Evolutionary conservation across 805 yeast species (phyloP), one percentile per base, ranked within the genome.

Genomic region (Metschnikowia lunata): DNA sequence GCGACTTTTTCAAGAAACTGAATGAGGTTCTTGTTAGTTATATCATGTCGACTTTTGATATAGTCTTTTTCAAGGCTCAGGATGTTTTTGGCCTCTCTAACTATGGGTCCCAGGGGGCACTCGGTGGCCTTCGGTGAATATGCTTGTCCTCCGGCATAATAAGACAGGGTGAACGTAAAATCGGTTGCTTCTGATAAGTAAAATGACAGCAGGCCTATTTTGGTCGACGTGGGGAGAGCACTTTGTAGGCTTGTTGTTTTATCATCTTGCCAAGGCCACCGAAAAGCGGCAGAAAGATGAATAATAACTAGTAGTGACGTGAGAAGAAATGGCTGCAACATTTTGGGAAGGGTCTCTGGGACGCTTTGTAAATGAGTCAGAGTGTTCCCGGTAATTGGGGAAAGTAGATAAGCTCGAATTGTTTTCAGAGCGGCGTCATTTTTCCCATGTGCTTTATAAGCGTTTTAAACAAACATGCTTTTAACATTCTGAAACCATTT

Each of bases 71-170:
- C 74, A 12, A 43, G 36, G 6, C 46, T 33, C 1, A 62, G 56
- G 4, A 67, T 44, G 15, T 45, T 50, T 1, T 39, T 39, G 5
- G 72, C 74, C 15, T 56, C 58, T 40, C 74, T 47, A 6, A 61
- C 48, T 7, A 67, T 34, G 8, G 49, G 37, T 1, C 42, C 47
- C 7, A 56, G 38, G 3, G 74, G 73, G 39, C 74, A 69, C 1
- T 51, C 31, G 7, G 65, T 59, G 12, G 49, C 40, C 34, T 51
- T 51, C 2, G 74, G 74, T 13, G 56, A 56, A 42, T 68, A 69
- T 1, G 62, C 58, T 39, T 56, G 50, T 12, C 57, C 47, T 26
- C 45, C 34, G 8, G 40, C 46, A 13, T 30, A 45, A 27, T 38
- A 41, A 5, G 45, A 42, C 33, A 28, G 39, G 7, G 39, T 14